Conservation (phyloP, 306 rosid species). For the Sophora flavescens region DNA sequence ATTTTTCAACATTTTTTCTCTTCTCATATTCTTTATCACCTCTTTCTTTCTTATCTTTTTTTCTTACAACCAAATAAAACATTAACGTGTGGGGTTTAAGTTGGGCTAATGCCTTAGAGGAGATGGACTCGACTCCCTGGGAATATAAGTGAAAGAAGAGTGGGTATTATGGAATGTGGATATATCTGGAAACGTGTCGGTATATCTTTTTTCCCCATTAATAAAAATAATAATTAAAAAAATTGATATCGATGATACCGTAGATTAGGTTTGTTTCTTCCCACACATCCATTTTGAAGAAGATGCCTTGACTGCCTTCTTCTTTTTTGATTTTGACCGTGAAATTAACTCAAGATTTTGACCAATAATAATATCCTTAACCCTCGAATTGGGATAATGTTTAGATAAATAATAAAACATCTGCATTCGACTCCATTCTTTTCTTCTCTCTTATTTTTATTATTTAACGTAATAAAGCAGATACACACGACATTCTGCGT, state of each 20-base stretch:
- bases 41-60: too few species aligned
- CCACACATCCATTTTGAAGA: neutral
- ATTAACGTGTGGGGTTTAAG: too few species aligned
- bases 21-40: too few species aligned
- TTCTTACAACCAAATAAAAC: too few species aligned
- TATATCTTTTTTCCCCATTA: neutral
- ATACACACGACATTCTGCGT: constrained; percentile 14
- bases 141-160: neutral
- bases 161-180: constrained; percentile 30
- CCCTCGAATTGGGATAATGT: too few species aligned
- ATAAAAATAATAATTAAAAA: neutral
- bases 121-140: neutral
- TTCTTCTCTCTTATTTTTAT: too few species aligned
- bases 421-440: too few species aligned
- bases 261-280: neutral
- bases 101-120: neutral
- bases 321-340: neutral
- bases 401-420: too few species aligned
- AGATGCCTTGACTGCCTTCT: neutral
- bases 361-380: too few species aligned
- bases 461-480: too few species aligned
- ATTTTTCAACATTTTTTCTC: too few species aligned
- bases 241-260: constrained; percentile 39
- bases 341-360: too few species aligned
- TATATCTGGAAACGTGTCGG: neutral